Evolutionary conservation across 805 yeast genomes (phyloP), one percentile per base, ranked within the genome.

Genomic region (Starmerella powellii): DNA sequence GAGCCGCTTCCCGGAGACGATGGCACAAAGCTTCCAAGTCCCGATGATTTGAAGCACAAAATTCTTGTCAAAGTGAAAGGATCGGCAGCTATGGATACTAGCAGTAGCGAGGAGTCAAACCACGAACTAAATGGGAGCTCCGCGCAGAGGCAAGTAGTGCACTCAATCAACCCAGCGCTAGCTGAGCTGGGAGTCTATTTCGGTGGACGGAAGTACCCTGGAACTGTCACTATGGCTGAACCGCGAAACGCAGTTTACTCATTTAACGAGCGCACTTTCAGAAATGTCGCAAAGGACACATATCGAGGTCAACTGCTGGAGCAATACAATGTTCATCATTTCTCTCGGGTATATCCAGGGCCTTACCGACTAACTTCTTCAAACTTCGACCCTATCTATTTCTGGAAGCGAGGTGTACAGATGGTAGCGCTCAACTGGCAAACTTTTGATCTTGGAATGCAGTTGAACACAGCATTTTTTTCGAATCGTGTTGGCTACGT

Each of bases 391-490:
- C 97, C 98, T 0, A 61, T 83, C 2, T 59, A 61, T 1, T 85
- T 74, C 55, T 91, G 99, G 98, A 68, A 68, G 38, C 65, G 71
- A 36, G 99, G 99, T 1, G 79, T 72, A 10, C 98, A 91, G 56
- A 74, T 91, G 85, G 97, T 83, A 4, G 97, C 98, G 0, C 78
- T 95, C 0, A 91, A 88, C 57, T 88, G 96, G 96, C 98, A 88
- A 60, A 79, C 91, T 0, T 79, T 74, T 57, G 98, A 91, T 56
- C 45, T 76, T 15, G 95, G 96, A 0, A 88, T 87, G 56, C 95
- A 86, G 56, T 55, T 91, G 10, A 87, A 86, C 58, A 81, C 81
- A 48, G 83, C 3, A 63, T 86, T 71, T 85, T 88, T 59, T 74
- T 73, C 38, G 60, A 70, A 40, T 8, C 44, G 45, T 2, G 40